phyloP scores from a whole-genome alignment of 225 moss, liverwort and hornwort genomes.

The Polytrichum formosum region DNA sequence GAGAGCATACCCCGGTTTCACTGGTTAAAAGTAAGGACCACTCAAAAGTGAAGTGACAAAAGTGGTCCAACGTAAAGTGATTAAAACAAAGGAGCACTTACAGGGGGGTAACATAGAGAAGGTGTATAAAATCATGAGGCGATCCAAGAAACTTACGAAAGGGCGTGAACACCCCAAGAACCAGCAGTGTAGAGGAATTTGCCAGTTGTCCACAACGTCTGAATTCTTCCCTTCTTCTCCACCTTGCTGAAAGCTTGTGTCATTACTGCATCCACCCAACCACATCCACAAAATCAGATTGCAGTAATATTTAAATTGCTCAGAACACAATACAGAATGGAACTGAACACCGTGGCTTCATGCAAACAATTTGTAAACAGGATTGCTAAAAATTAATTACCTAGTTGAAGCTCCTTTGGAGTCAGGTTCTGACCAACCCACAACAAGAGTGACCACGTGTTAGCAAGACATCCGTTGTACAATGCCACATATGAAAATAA shows the following conservation, averaged over 20 bases:
- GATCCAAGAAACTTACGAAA: constrained; percentile 52
- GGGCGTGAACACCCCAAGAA: constrained; percentile 74
- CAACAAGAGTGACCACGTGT: constrained; percentile 8
- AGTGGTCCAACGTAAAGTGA: too few species aligned
- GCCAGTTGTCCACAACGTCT: constrained; percentile 64
- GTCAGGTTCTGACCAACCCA: constrained; percentile 43
- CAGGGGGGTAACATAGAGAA: too few species aligned
- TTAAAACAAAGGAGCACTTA: too few species aligned
- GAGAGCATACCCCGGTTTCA: too few species aligned
- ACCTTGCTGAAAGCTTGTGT: constrained; percentile 63
- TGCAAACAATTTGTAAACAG: too few species aligned
- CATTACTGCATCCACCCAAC: constrained; percentile 46
- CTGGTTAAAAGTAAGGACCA: too few species aligned
- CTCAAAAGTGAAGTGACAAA: too few species aligned
- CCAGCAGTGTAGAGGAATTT: constrained; percentile 69
- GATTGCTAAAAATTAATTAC: constrained; percentile 8
- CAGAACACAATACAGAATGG: too few species aligned
- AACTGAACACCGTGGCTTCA: too few species aligned
- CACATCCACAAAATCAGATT: constrained; percentile 14
- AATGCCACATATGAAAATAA: too few species aligned
- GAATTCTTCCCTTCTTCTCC: constrained; percentile 57
- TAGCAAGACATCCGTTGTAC: constrained; percentile 5
- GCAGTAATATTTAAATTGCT: too few species aligned
- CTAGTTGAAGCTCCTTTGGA: constrained; percentile 61
- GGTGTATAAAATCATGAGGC: too few species aligned